Base-by-base conservation (phyloP, 495 filamentous ascomycete species). In the Xylaria acuta region DNA sequence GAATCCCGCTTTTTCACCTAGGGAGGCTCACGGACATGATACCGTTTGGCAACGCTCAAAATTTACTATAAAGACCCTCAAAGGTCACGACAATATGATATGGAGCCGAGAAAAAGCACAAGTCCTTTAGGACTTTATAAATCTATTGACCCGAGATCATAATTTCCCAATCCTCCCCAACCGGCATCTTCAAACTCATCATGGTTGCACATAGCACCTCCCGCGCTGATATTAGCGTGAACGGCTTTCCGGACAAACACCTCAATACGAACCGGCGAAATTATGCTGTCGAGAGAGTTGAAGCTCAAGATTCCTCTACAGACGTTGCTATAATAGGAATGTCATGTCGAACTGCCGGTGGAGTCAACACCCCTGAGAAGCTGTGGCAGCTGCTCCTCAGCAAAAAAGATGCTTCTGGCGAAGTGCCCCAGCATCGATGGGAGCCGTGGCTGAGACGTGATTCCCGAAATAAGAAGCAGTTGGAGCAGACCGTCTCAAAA, bases 381-480 rank as follows among this genome's bases (percentile, higher is more conserved):
- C 69, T 82, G 20, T 82, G 80, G 80, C 8, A 80, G 63, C 72
- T 73, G 1, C 59, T 84, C 1, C 45, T 83, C 62, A 65, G 75
- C 20, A 76, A 82, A 43, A 69, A 72, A 22, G 77, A 76, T 62
- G 76, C 77, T 16, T 79, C 77, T 18, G 67, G 76, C 1, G 76
- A 82, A 20, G 76, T 82, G 75, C 59, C 59, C 36, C 59, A 40
- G n/a, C 59, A 62, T 34, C 59, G 59, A 62, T 62, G 59, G 82
- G 82, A 82, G 73, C 73, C 82, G 9, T 83, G 77, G 41, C 53
- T 70, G n/a, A 53, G 69, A 4, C 53, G 80, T 34, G 75, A 84
- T 59, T 12, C 43, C 1, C 71, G 79, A 34, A 83, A 80, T 68
- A 60, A 67, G 32, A 78, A 80, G 30, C 72, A 77, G 14, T 51